Evolutionary conservation across 2,329 filamentous ascomycete genomes (phyloP).

Genomic region (Didymella lethalis): DNA sequence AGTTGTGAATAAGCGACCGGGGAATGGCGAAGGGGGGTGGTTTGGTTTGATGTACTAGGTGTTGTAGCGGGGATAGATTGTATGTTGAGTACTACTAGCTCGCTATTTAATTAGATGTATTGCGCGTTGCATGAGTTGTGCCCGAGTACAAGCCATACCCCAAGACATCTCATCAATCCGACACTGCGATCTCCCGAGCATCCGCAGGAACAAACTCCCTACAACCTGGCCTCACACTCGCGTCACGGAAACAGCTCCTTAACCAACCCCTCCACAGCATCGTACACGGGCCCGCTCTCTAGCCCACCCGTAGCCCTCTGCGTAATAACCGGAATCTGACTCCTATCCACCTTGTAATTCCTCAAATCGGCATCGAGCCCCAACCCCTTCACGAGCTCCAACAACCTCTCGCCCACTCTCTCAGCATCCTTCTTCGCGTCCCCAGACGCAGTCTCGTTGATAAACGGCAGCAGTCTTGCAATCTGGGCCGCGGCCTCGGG

Average conservation of each 20-base stretch:
- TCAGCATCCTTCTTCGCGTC: slow-evolving; percentile 55
- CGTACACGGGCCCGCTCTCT: slow-evolving; percentile 54
- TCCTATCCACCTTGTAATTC: slow-evolving; percentile 55
- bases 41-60: too few relatives aligned
- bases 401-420: slow-evolving; percentile 55
- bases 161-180: too few relatives aligned
- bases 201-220: too few relatives aligned
- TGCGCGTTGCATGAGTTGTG: too few relatives aligned
- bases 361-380: slow-evolving; percentile 57
- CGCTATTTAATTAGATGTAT: too few relatives aligned
- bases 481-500: slow-evolving; percentile 56
- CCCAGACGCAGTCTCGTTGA: slow-evolving; percentile 51
- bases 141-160: too few relatives aligned
- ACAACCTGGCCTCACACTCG: not conserved
- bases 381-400: slow-evolving; percentile 54
- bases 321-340: slow-evolving; percentile 54
- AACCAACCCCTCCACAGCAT: slow-evolving; percentile 55
- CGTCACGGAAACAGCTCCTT: slow-evolving; percentile 49
- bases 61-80: too few relatives aligned
- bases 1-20: too few relatives aligned
- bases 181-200: too few relatives aligned
- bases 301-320: slow-evolving; percentile 53
- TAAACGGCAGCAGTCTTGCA: slow-evolving; percentile 55
- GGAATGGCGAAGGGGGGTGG: too few relatives aligned
- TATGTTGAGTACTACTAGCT: too few relatives aligned